Conservation (phyloP, 2,329 filamentous ascomycete genomes). For the Colletotrichum camelliae region DNA sequence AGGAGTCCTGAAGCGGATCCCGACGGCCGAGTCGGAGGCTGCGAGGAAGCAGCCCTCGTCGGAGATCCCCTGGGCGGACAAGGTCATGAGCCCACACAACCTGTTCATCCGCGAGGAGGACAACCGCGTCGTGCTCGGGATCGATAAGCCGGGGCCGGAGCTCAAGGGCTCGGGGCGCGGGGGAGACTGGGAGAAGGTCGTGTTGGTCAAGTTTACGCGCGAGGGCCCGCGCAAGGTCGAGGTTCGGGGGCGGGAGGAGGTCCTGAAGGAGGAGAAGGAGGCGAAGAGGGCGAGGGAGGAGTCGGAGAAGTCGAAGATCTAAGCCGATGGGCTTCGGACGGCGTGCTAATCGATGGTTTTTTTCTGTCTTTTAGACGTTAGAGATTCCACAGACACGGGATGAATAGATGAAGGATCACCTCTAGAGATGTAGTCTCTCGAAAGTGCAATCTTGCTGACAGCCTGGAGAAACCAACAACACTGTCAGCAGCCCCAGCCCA, state of each 20-base stretch:
- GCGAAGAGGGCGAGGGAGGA: conserved; percentile 22
- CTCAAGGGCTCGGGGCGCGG: conserved; percentile 50
- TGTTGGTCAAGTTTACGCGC: conserved; percentile 59
- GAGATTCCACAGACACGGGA: neutral
- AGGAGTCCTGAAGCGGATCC: conserved; percentile 51
- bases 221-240: conserved; percentile 59
- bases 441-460: neutral
- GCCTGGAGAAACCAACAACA: neutral
- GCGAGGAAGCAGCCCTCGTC: conserved; percentile 46
- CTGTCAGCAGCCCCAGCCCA: neutral
- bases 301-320: conserved; percentile 11
- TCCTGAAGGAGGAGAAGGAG: conserved; percentile 50
- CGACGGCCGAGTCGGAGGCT: conserved; percentile 45
- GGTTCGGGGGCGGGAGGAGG: conserved; percentile 54
- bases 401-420: accelerated
- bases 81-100: conserved; percentile 63
- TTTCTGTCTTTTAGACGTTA: neutral
- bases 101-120: conserved; percentile 51
- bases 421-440: neutral
- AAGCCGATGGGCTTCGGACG: neutral
- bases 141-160: conserved; percentile 65
- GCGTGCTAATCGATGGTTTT: neutral
- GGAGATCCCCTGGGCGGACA: conserved; percentile 61
- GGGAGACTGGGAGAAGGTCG: conserved; percentile 65
- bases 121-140: conserved; percentile 54